Evolutionary conservation across 371 early-diverging fungal genomes (phyloP), one percentile per base, ranked within the genome.

Genomic region (Coemansia sp.): DNA sequence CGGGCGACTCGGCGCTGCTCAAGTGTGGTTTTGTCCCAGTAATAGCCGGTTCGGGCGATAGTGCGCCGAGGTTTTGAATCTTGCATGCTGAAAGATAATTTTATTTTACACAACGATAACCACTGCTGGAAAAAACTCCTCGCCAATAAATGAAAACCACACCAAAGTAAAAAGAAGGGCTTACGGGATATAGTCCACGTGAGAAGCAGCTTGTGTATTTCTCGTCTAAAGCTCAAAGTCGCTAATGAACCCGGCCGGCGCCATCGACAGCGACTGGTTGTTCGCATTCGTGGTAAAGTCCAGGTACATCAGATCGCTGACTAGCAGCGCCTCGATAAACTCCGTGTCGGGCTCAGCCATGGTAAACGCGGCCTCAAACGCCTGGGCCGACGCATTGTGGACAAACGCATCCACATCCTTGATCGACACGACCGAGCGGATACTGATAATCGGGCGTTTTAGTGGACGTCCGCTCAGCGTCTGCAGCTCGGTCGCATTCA

Each of bases 361-460:
- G 0, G 82, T 81, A 63, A 86, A 90, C 9, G 89, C 88, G 10
- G 86, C 82, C 61, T 90, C 84, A 70, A 91, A 91, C 10, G 86
- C 86, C 62, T 88, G 87, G 14, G 84, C 80, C 34, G 88, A 87
- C 31, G 90, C 81, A 67, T 86, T 84, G 33, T 85, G 84, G 46
- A 94, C 77, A 80, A 94, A 92, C 61, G 86, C 86, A 24, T 87
- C 83, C 2, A 94, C 81, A 67, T 92, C 88, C 6, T 81, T 80
- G 31, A 89, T 82, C 18, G 83, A 83, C n/a, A 81, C 62, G 38
- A 91, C 87, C 43, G 82, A 81, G 8, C 85, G 82, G 80, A 86
- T 82, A 1, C 89, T 86, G 51, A 93, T 66, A 82, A 92, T 83
- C 0, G 92, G 92, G 16, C 90, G 83, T 58, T 87, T 88, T 46